These are phyloP conservation scores for Globisporangium ultimum DNA, from an alignment of 352 stramenopile genomes.

Conservation along the genomic window DNA sequence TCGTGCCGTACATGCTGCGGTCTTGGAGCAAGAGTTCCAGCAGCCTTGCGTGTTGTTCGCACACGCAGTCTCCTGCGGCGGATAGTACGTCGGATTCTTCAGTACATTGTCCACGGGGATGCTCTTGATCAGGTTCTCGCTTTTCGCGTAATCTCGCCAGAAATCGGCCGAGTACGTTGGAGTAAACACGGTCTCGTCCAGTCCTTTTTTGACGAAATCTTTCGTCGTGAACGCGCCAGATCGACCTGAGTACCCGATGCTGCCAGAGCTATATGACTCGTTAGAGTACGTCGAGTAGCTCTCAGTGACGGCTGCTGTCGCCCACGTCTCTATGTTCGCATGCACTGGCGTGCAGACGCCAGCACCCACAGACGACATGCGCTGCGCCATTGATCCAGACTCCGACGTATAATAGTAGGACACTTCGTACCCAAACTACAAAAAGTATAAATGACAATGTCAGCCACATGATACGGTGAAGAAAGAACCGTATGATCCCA, in stretches of 20 bases:
- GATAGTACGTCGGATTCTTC: constrained; percentile 20
- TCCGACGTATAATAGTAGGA: constrained; percentile 26
- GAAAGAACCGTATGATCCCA: no score
- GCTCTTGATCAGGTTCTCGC: not conserved
- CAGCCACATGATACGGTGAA: not conserved
- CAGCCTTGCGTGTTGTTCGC: constrained; percentile 30
- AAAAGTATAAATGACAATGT: no score
- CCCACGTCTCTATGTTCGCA: constrained; percentile 26
- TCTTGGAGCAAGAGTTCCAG: constrained; percentile 28
- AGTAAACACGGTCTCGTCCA: constrained; percentile 9
- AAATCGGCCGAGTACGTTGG: constrained; percentile 39
- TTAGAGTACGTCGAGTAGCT: constrained; percentile 15
- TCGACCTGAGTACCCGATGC: constrained; percentile 36
- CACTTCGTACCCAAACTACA: constrained; percentile 39
- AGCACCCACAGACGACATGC: constrained; percentile 25
- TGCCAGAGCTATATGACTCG: constrained; percentile 30
- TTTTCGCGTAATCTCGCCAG: constrained; percentile 37
- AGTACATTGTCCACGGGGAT: not conserved
- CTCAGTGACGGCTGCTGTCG: not conserved
- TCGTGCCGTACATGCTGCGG: constrained; percentile 13
- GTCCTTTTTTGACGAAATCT: constrained; percentile 28
- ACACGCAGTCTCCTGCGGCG: constrained; percentile 15
- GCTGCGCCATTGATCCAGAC: constrained; percentile 21
- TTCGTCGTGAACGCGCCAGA: constrained; percentile 38
- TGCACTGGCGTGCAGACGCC: constrained; percentile 29